Conservation (phyloP, 305 asterid genomes). For the Fraxinus greggii region DNA sequence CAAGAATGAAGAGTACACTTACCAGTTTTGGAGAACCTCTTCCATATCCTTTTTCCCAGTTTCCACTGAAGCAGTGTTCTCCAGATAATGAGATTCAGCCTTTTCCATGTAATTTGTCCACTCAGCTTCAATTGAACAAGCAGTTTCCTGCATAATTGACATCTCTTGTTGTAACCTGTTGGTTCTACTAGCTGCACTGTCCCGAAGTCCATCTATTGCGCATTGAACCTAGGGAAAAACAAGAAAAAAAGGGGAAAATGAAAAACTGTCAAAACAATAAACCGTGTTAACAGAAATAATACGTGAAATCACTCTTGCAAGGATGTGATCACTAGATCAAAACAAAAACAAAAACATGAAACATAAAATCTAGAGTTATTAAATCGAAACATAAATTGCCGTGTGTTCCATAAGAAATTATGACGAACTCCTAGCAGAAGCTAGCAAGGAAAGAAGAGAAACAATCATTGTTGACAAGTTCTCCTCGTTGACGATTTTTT, state of each 20-base stretch:
- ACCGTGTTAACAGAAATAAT: not conserved
- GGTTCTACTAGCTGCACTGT: conserved; percentile 49
- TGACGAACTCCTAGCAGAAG: not conserved
- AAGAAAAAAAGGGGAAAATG: not conserved
- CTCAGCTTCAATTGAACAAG: conserved; percentile 49
- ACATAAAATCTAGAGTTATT: not conserved
- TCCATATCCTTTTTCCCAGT: conserved; percentile 50
- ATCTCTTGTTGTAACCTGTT: conserved; percentile 51
- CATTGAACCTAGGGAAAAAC: conserved; percentile 52
- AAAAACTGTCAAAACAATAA: not conserved
- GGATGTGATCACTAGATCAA: not conserved
- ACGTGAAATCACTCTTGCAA: not conserved
- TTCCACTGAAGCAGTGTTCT: conserved; percentile 56
- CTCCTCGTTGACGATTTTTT: not conserved
- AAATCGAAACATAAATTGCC: not conserved
- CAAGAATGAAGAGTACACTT: conserved; percentile 1
- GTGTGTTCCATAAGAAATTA: not conserved
- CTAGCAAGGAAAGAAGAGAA: not conserved
- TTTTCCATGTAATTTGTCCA: conserved; percentile 48
- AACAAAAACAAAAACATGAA: not conserved
- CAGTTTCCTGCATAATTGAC: conserved; percentile 50
- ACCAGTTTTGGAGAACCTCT: conserved; percentile 62
- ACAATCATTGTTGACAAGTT: not conserved
- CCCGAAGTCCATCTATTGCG: conserved; percentile 55
- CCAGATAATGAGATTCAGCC: conserved; percentile 45